Base-by-base conservation (phyloP, 495 filamentous ascomycete genomes). In the Polyplosphaeria fusca region DNA sequence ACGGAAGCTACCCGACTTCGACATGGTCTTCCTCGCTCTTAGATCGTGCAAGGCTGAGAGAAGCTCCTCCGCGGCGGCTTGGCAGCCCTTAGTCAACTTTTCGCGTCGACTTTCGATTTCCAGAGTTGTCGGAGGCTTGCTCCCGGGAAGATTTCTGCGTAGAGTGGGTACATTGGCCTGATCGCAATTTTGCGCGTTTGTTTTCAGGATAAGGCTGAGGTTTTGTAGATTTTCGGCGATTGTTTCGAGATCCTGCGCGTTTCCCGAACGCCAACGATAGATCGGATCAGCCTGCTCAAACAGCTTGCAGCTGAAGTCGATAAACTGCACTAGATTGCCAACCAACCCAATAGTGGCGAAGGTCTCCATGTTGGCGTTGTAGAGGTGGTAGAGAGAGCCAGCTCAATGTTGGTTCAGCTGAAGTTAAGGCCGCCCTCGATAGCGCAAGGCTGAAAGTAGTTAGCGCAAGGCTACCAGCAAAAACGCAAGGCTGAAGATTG, bases 291-390 rank as follows among this genome's bases (percentile, higher is more conserved):
- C 25, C 13, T 35, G 23, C 3, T 45, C 19, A 26, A 55, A 55
- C 18, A 55, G 23, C 9, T 56, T 56, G 52, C 20, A 40, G 9
- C 27, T n/a, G 22, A 56, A 56, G 14, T 56, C 52, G 12, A 56
- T 30, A 39, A 56, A 56, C 18, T 56, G 52, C 2, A 47, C 42
- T 7, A 56, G 22, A 30, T 56, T 56, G 27, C 42, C 42, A n/a
- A 30, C 52, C 2, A 56, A 43, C 7, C 52, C 44, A 9, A 56
- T 30, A 5, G 52, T 43, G 16, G 44, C 52, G 13, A 56, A 43
- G 11, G 52, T 43, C 35, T 56, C 48, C 48, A 52, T 52, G 46
- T 11, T n/a, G n/a, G n/a, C n/a, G n/a, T n/a, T n/a, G n/a, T n/a
- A n/a, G n/a, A n/a, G n/a, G n/a, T n/a, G n/a, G n/a, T n/a, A n/a